Base-by-base conservation (phyloP, 2,329 filamentous ascomycete species). In the Pyrenophora teres region DNA sequence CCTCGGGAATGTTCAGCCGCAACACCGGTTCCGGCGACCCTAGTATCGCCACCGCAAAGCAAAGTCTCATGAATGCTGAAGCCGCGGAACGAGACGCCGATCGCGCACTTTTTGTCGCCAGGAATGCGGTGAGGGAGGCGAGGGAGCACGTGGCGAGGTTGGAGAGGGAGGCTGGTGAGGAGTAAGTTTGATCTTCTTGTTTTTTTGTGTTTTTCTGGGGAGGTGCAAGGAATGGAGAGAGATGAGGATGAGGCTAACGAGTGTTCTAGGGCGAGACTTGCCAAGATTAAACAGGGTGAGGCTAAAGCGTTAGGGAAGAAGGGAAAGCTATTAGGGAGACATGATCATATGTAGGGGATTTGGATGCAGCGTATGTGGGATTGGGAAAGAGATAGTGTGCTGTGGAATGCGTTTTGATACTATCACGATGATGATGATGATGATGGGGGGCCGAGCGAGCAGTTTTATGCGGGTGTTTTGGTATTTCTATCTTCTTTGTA, bases 281-380 rank as follows among this genome's bases (percentile, higher is more conserved):
- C 86, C 1, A 87, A 84, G 79, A 82, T 88, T 44, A 89, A 89
- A 81, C 81, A 87, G 72, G 78, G 80, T 45, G 83, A 88, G 65
- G 87, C 86, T 1, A 80, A 78, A 61, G 82, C 84, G 64, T 80
- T 89, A 25, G 85, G 83, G 5, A 88, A 87, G 82, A 78, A 85
- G 45, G 86, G 84, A n/a, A 85, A 86, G 72, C 80, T 82, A n/a
- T 81, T 89, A 52, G 86, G 87, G 44, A 46, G 63, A 1, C 60
- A 63, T 21, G 60, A 63, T 12, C 60, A 63, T 49, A 16, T 51
- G 27, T 30, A 30, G 23, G 23, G 23, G 23, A 15, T 1, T 15
- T 15, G 15, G 15, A 15, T 15, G 15, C 15, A 15, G 15, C 15
- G 15, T 15, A 15, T 15, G 1, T 15, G 15, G 15, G 15, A 15